Conservation (phyloP, 208 protist genomes). For the Trypanosoma rangeli region DNA sequence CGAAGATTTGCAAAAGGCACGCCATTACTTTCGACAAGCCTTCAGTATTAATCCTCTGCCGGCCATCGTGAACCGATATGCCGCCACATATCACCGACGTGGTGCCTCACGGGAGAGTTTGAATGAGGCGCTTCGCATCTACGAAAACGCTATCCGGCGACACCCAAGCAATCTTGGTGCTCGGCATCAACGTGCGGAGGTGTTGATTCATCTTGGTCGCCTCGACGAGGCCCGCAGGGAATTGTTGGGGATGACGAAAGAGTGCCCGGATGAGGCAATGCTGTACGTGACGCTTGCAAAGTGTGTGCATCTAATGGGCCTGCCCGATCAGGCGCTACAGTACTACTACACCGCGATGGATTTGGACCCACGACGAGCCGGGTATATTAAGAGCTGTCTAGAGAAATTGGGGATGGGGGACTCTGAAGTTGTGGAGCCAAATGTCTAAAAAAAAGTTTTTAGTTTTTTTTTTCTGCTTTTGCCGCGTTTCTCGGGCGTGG, state of each 20-base stretch:
- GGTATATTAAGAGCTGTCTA: constrained; percentile 67
- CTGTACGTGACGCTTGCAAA: constrained; percentile 90
- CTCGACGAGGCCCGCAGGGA: constrained; percentile 68
- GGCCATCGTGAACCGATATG: constrained; percentile 74
- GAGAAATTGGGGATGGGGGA: constrained; percentile 51
- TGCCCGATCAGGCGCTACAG: constrained; percentile 48
- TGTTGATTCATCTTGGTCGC: constrained; percentile 75
- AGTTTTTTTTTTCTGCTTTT: background rate
- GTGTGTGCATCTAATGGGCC: constrained; percentile 54
- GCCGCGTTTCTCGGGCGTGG: background rate
- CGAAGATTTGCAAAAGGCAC: constrained; percentile 89
- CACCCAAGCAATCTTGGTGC: constrained; percentile 87
- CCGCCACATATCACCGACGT: constrained; percentile 64
- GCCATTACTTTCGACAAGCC: constrained; percentile 90
- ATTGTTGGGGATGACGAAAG: constrained; percentile 68
- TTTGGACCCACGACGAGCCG: constrained; percentile 71
- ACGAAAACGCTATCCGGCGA: constrained; percentile 65
- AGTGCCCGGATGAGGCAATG: constrained; percentile 87
- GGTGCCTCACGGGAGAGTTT: constrained; percentile 47
- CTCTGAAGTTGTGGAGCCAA: constrained; percentile 8
- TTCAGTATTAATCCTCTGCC: constrained; percentile 83
- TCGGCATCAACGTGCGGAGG: constrained; percentile 88
- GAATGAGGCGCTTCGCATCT: constrained; percentile 65
- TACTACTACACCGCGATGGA: constrained; percentile 72
- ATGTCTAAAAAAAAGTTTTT: background rate